Base-by-base conservation (phyloP, 140 eudicot species). In the Senecio squalidus region DNA sequence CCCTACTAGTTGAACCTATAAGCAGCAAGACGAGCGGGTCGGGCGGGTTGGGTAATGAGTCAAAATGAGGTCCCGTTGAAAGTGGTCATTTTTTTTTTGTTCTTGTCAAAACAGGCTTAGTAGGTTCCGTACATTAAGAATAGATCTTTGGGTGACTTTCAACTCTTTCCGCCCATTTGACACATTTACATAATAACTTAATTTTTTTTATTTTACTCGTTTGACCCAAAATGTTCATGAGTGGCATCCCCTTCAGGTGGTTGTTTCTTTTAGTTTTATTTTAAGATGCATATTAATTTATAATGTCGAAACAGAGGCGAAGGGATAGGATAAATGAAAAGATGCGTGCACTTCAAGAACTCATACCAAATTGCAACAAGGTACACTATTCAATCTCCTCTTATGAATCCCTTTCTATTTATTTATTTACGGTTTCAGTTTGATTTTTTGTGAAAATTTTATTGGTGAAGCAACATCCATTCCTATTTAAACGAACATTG, bases 361-460 rank as follows among this genome's bases (percentile, higher is more conserved):
- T 92, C 53, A 87, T 92, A 70, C 98, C 96, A 36, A 92, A 92
- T 63, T 92, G 96, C 86, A 87, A 87, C 76, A 92, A 92, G 95
- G 98, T 92, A 77, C 45, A 47, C 28, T 31, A 27, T 29, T 14
- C 34, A 46, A 54, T 48, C 22, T 25, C 24, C 67, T 29, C 4
- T 46, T 41, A 30, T 17, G 52, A n/a, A 24, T 38, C 60, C 28
- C 25, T 36, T 45, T 60, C 9, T n/a, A 21, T 41, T 9, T 3
- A 9, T 16, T 4, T 7, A 6, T 6, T n/a, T n/a, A n/a, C n/a
- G n/a, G n/a, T 60, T 26, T 43, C 9, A 10, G 2, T 57, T 13
- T 64, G 16, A 52, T 55, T 15, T 38, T 39, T 36, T 52, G 3
- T 52, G 54, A 24, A 46, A 31, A 14, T 60, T 36, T 63, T 31